phyloP scores from a whole-genome alignment of 108 stramenopile genomes.

The Nannochloropsis salina region DNA sequence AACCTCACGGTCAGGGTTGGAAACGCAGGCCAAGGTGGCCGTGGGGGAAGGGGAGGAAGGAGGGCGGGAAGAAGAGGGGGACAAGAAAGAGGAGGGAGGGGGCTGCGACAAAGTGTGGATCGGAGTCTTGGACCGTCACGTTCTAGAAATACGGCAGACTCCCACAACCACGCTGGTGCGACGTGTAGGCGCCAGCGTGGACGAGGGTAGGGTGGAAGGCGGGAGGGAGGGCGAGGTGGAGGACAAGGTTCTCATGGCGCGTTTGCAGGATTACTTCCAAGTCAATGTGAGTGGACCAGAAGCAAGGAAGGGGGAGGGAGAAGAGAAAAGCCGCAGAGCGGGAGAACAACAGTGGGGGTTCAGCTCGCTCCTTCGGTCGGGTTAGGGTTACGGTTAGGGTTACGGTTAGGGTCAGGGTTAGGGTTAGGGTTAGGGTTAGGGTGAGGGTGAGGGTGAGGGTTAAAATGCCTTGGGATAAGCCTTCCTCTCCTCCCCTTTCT shows the following conservation, averaged over 20 bases:
- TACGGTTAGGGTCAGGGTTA: too few species aligned
- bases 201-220: neutral
- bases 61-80: neutral
- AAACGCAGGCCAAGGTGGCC: neutral
- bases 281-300: neutral
- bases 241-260: neutral
- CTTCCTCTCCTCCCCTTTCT: too few species aligned
- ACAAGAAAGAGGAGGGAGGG: neutral
- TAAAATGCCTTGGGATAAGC: too few species aligned
- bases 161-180: neutral
- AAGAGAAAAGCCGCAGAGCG: neutral
- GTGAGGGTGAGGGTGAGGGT: too few species aligned
- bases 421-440: too few species aligned
- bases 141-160: neutral
- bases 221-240: neutral
- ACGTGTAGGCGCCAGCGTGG: neutral
- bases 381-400: too few species aligned
- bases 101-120: neutral
- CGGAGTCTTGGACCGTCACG: neutral
- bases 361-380: neutral
- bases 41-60: neutral
- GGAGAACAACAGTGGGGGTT: neutral
- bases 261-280: neutral
- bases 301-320: neutral
- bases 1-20: too few species aligned